Base-by-base conservation (phyloP, 192 early-diverging fungal genomes). In the Coemansia sp. region DNA sequence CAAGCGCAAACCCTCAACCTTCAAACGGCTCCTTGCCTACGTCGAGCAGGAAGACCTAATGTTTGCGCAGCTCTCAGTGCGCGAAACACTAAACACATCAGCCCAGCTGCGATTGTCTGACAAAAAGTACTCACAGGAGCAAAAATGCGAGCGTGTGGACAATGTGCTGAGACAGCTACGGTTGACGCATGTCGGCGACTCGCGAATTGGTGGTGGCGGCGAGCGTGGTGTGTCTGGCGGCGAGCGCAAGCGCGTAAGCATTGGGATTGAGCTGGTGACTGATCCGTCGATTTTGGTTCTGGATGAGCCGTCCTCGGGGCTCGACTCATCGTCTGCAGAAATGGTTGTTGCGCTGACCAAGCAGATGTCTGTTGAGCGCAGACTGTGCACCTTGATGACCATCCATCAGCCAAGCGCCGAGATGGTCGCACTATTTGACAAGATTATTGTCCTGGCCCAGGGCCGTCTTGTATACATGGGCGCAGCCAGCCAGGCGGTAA, bases 381-480 rank as follows among this genome's bases (percentile, higher is more conserved):
- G 81, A 9, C 86, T 86, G 41, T 87, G 91, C 25, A 82, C 93
- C 6, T 65, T 96, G 15, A 86, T 91, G 64, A 91, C 89, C 15
- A 91, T 96, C 62, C 94, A 96, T 66, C 93, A 94, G 68, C 94
- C 94, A 1, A 81, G 86, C 24, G 86, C 86, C 21, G 84, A 92
- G 61, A 83, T 92, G 48, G 91, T 87, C 54, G 71, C 77, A 19
- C 62, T 86, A 40, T 94, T 95, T 64, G 90, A 93, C 73, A 82
- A 88, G 44, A 74, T 93, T 1, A 78, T 91, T 21, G 48, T 94
- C 19, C 66, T 93, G 9, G 63, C 85, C 19, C 79, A 73, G 8
- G 92, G 92, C 17, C 52, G 74, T 15, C 63, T 76, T 2, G 71
- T 89, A 23, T 90, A 84, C 60, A 77, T 70, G 54, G 89, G 89